Evolutionary conservation across 2,329 filamentous ascomycete genomes (phyloP).

Genomic region (Pyrenophora tritici-repentis): DNA sequence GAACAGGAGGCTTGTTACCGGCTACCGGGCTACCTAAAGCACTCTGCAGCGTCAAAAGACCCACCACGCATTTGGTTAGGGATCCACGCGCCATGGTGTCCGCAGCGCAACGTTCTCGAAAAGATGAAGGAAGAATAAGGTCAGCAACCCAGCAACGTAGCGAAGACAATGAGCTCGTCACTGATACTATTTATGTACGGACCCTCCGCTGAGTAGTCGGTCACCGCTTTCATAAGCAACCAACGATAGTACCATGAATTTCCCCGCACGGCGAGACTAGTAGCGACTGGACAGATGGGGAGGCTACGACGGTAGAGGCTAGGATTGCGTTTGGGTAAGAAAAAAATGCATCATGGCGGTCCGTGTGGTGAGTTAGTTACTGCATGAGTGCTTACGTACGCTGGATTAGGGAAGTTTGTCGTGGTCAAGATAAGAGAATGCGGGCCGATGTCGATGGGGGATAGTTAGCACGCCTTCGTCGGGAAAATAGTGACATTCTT

Average conservation of each 20-base stretch:
- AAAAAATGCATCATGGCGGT: constrained; percentile 1
- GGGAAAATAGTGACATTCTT: too few relatives aligned
- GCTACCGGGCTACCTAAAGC: constrained; percentile 33
- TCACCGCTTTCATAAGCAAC: neutral
- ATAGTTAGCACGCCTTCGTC: neutral
- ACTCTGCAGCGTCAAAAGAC: constrained; percentile 35
- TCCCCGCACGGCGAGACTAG: constrained; percentile 2
- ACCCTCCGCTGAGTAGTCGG: constrained; percentile 9
- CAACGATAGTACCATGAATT: constrained; percentile 3
- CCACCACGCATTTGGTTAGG: constrained; percentile 27
- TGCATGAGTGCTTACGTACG: neutral
- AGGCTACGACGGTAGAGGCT: constrained; percentile 7
- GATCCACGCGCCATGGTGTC: constrained; percentile 29
- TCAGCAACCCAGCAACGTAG: constrained; percentile 5
- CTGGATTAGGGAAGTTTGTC: neutral
- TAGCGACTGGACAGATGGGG: constrained; percentile 8
- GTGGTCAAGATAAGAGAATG: constrained; percentile 9
- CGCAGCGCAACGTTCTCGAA: constrained; percentile 13
- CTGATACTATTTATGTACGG: constrained; percentile 13
- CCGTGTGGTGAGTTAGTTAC: too few relatives aligned
- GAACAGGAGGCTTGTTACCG: constrained; percentile 11
- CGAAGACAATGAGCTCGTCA: constrained; percentile 8
- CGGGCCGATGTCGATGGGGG: constrained; percentile 1
- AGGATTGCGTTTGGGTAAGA: constrained; percentile 3
- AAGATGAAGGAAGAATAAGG: constrained; percentile 13